Evolutionary conservation across 179 eudicot genomes (phyloP), one percentile per base, ranked within the genome.

Genomic region (Patellifolia procumbens): DNA sequence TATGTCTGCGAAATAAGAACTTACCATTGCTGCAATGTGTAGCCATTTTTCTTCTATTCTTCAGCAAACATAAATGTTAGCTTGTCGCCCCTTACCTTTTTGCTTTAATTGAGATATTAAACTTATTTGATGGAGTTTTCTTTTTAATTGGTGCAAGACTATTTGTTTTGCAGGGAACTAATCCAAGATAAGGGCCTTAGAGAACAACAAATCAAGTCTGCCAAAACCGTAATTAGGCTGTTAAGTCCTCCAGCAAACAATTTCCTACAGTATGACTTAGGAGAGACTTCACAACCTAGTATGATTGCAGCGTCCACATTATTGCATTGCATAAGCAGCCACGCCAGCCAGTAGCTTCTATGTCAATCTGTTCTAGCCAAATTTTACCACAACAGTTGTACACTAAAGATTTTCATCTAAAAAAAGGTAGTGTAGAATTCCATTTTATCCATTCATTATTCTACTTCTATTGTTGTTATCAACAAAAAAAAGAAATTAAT

Each of bases 281-380:
- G 46, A 61, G 80, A 42, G 77, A 78, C 55, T 72, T 70, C 79
- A 34, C 73, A 83, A 48, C 95, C 98, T 32, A 91, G 98, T 73
- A 84, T 82, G 87, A 85, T 91, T 56, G 98, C 98, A 22, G 98
- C 98, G 17, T 86, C 80, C 32, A 83, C 89, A 65, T 74, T 93
- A 69, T 76, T 93, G 26, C 79, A 89, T 79, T 87, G 78, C 69
- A 71, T 43, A 60, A 71, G 52, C 63, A 10, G 60, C 32, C n/a
- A n/a, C n/a, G n/a, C 75, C 11, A 28, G 59, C 26, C 59, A 34
- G 22, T 51, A 48, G 70, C 24, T 45, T 26, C 12, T 37, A 45
- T 31, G 15, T 28, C 37, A 13, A 10, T 28, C 5, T 58, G 10
- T 15, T 58, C 34, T 58, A 22, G 5, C 62, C 31, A 7, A 22